These are phyloP conservation scores for Chalciporus chontae DNA, from an alignment of 768 basidiomycete genomes.

Conservation along the genomic window DNA sequence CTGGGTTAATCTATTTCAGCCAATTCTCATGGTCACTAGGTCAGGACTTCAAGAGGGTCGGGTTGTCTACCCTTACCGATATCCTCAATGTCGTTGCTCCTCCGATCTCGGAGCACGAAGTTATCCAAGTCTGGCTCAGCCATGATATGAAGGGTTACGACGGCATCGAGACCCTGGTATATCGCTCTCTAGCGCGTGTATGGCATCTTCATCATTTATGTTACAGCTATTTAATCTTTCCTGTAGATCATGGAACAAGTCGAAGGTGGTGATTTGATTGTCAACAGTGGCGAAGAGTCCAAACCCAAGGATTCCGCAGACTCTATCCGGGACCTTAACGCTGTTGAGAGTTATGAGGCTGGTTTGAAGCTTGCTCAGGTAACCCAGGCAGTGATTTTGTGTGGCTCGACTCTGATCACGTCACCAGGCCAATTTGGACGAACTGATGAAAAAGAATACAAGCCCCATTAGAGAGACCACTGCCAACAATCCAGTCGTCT, in stretches of 20 bases:
- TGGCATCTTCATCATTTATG: conserved; percentile 20
- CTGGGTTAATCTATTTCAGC: conserved; percentile 24
- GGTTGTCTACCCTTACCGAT: conserved; percentile 84
- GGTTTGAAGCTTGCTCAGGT: conserved; percentile 86
- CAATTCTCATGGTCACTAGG: conserved; percentile 42
- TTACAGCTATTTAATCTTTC: conserved; percentile 4
- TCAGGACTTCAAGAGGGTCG: conserved; percentile 84
- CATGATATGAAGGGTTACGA: conserved; percentile 98
- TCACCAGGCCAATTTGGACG: conserved; percentile 70
- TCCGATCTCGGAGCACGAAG: conserved; percentile 97
- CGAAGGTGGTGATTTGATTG: conserved; percentile 85
- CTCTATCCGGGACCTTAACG: conserved; percentile 65
- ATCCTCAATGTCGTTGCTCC: conserved; percentile 96
- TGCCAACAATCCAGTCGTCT: conserved; percentile 63
- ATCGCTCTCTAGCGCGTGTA: conserved; percentile 79
- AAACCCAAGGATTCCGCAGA: conserved; percentile 55
- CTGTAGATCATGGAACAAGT: conserved; percentile 89
- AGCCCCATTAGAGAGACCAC: conserved; percentile 30
- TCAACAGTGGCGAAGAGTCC: conserved; percentile 79
- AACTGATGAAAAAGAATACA: conserved; percentile 65
- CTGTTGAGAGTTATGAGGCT: conserved; percentile 80
- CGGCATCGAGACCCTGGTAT: conserved; percentile 91
- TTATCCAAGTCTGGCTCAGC: conserved; percentile 91
- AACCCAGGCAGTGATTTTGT: conserved; percentile 11
- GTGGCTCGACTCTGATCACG: background rate